Evolutionary conservation across 2,329 filamentous ascomycete genomes (phyloP).

Genomic region (Trichophyton verrucosum): DNA sequence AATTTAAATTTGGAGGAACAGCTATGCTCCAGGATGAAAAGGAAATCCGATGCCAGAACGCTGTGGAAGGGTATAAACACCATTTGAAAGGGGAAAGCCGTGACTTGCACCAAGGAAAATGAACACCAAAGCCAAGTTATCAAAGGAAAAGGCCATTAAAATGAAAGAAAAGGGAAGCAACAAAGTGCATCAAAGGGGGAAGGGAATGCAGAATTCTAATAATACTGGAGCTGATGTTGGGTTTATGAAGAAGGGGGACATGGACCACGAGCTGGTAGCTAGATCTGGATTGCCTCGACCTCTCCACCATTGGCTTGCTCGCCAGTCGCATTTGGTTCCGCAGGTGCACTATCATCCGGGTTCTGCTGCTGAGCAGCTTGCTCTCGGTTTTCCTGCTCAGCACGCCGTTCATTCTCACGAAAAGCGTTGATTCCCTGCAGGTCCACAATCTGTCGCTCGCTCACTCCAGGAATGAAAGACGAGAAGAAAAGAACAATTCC

Average conservation of each 20-base stretch:
- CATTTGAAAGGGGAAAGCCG: not conserved
- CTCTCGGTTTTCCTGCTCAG: conserved; percentile 7
- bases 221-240: no score
- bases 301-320: not conserved
- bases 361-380: conserved; percentile 1
- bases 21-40: not conserved
- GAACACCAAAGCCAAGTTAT: not conserved
- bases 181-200: not conserved
- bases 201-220: no score
- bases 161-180: not conserved
- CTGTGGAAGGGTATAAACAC: conserved; percentile 1
- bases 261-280: no score
- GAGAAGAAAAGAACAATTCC: conserved; percentile 50
- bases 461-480: conserved; percentile 49
- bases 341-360: not conserved
- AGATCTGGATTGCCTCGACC: not conserved
- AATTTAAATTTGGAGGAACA: not conserved
- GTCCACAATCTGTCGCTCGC: conserved; percentile 48
- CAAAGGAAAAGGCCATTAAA: not conserved
- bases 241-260: no score
- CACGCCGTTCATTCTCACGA: conserved; percentile 4
- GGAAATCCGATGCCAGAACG: not conserved
- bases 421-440: conserved; percentile 40
- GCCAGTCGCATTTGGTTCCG: not conserved
- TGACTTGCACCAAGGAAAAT: not conserved